These are phyloP conservation scores for Halophytophthora batemanensis DNA, from an alignment of 352 stramenopile species.

Conservation along the genomic window DNA sequence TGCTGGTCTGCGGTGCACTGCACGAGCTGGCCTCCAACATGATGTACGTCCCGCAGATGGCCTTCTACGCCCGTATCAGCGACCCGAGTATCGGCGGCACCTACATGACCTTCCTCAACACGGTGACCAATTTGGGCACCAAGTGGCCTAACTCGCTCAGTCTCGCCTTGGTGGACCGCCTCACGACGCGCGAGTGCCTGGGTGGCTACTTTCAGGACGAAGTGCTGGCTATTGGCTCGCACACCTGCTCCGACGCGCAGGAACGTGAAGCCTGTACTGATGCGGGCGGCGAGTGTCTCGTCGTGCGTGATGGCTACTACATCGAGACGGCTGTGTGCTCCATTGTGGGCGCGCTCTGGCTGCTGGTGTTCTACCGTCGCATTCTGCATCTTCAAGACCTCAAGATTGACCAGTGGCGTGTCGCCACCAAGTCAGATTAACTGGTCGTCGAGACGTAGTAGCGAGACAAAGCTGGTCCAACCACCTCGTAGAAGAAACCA, in stretches of 20 bases:
- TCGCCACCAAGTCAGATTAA: constrained; percentile 40
- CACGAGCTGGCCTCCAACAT: constrained; percentile 88
- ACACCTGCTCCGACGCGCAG: constrained; percentile 74
- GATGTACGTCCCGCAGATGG: constrained; percentile 97
- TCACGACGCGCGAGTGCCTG: constrained; percentile 79
- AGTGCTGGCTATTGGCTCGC: constrained; percentile 68
- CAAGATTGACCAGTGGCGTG: constrained; percentile 81
- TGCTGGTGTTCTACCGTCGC: constrained; percentile 64
- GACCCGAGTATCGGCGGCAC: constrained; percentile 97
- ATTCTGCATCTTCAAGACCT: constrained; percentile 77
- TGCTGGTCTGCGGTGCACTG: constrained; percentile 62
- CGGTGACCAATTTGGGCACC: constrained; percentile 96
- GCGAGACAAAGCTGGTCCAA: no score
- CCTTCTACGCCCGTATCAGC: constrained; percentile 97
- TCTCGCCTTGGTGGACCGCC: constrained; percentile 75
- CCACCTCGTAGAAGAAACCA: no score
- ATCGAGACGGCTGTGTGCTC: constrained; percentile 74
- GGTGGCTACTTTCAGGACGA: constrained; percentile 66
- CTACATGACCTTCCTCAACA: constrained; percentile 99
- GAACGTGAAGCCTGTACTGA: constrained; percentile 55
- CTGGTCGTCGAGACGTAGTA: constrained; percentile 10
- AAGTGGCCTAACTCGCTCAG: constrained; percentile 92
- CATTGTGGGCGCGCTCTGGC: constrained; percentile 64
- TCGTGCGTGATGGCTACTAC: constrained; percentile 80
- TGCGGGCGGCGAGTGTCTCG: constrained; percentile 65